Conservation (phyloP, 257 asterid species). For the Verbena officinalis region DNA sequence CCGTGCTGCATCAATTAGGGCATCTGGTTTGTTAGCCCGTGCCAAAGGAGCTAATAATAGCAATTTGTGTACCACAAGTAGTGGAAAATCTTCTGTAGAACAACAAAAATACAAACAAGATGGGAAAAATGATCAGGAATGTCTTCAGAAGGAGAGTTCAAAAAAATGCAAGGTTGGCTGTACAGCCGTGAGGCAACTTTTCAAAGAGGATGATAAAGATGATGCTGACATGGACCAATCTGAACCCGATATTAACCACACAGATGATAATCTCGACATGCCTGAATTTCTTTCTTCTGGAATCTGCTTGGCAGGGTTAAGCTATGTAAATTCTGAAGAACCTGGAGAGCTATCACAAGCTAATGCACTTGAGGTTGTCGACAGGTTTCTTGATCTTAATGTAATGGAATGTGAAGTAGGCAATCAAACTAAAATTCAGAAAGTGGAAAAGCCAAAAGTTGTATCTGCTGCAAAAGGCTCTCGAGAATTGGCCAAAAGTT, state of each 20-base stretch:
- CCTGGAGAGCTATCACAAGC: constrained; percentile 94
- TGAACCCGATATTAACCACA: constrained; percentile 38
- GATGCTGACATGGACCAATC: constrained; percentile 37
- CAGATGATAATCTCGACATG: constrained; percentile 32
- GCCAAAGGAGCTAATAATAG: constrained; percentile 39
- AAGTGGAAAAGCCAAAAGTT: constrained; percentile 41
- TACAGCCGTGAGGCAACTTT: constrained; percentile 78
- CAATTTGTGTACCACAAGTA: constrained; percentile 29
- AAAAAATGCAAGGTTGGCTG: constrained; percentile 42
- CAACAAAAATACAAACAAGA: constrained; percentile 35
- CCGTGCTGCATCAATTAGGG: constrained; percentile 75
- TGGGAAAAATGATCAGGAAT: constrained; percentile 31
- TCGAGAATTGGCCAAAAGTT: constrained; percentile 59
- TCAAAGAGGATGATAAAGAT: constrained; percentile 49
- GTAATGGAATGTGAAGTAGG: constrained; percentile 48
- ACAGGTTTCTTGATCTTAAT: constrained; percentile 72
- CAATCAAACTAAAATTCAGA: constrained; percentile 31
- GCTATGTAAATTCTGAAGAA: constrained; percentile 84
- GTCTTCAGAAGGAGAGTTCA: constrained; percentile 35
- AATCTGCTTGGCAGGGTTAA: constrained; percentile 63
- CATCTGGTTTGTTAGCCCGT: constrained; percentile 80
- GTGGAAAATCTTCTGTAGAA: constrained; percentile 43
- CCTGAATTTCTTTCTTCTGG: constrained; percentile 40
- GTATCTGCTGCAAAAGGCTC: constrained; percentile 67
- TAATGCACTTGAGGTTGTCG: constrained; percentile 81